Evolutionary conservation across 2,329 filamentous ascomycete genomes (phyloP), one percentile per base, ranked within the genome.

Genomic region (Penicillium vulpinum): DNA sequence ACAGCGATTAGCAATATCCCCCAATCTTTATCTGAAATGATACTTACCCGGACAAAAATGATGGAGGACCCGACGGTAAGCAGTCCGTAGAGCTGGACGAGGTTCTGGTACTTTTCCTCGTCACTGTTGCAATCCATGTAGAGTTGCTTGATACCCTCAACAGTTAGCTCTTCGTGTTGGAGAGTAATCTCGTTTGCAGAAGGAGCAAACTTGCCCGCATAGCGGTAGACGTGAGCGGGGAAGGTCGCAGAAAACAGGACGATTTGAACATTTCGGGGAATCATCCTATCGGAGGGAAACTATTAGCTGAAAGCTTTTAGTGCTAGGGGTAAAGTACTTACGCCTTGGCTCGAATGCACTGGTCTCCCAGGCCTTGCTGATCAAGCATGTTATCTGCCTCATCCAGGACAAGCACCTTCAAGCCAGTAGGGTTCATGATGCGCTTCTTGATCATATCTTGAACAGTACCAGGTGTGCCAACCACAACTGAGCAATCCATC

Each of bases 381-480:
- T 97, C 94, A 58, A 99, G 80, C 94, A 99, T 99, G 78, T 97
- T 97, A 78, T 99, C 94, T 56, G 94, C 94, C 79, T 99, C 94
- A 70, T 99, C 94, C 51, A 99, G 83, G 54, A 97, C 93, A 59
- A 99, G 83, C 9, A 96, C 84, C 74, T 87, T 90, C 65, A 99
- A 81, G 56, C 86, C 78, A 18, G 83, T 85, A 0, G 86, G 76
- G 65, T 96, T 85, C 62, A 99, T 83, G 69, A 90, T 84, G 63
- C 86, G 84, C 67, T 88, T 86, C 69, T 88, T 88, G 68, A 97
- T 88, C 67, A 94, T 82, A 70, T 97, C 94, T 80, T 89, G 88
- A 47, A 94, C 91, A 0, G 93, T 97, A 54, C 94, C 94, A 0
- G 94, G 94, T 1, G 94, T 99, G 58, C 94, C 94, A 58, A 97